A percentile compares a stretch with the other conserved stretches of the same genome.
Conservation (phyloP, 2,329 filamentous ascomycete genomes). For the Aspergillus pseudonomiae region DNA sequence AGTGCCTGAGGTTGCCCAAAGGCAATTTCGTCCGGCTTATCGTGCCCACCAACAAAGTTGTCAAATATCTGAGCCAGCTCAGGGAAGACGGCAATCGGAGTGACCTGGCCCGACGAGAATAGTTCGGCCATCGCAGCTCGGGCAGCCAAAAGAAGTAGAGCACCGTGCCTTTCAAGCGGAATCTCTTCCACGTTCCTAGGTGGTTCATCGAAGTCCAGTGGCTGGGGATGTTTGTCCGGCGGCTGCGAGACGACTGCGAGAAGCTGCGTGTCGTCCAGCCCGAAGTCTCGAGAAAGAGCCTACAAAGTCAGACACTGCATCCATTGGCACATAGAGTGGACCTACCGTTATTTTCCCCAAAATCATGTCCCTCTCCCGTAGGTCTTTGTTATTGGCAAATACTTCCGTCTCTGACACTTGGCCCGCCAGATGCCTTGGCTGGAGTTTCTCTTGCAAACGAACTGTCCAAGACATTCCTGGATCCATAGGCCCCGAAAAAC, state of each 20-base stretch:
- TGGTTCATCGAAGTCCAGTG: slow-evolving; percentile 57
- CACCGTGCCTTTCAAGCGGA: slow-evolving; percentile 58
- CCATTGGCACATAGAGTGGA: neutral
- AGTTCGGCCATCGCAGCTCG: slow-evolving; percentile 53
- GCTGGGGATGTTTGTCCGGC: slow-evolving; percentile 43
- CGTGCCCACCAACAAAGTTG: slow-evolving; percentile 53
- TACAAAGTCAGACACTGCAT: slow-evolving; percentile 22
- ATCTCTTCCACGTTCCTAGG: slow-evolving; percentile 57
- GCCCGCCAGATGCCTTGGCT: slow-evolving; percentile 55
- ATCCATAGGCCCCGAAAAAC: slow-evolving; percentile 37
- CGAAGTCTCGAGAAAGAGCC: slow-evolving; percentile 59
- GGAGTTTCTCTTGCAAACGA: slow-evolving; percentile 60
- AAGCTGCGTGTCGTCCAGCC: slow-evolving; percentile 52
- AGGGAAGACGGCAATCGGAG: slow-evolving; percentile 54
- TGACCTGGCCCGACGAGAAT: slow-evolving; percentile 47
- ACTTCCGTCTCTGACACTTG: slow-evolving; percentile 53
- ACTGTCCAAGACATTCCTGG: slow-evolving; percentile 49
- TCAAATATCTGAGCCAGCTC: slow-evolving; percentile 54
- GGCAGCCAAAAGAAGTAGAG: slow-evolving; percentile 58
- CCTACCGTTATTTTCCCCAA: slow-evolving; percentile 59
- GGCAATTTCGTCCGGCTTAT: slow-evolving; percentile 38
- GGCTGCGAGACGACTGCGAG: slow-evolving; percentile 47
- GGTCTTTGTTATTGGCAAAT: slow-evolving; percentile 52
- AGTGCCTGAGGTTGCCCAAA: slow-evolving; percentile 56
- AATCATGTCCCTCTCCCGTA: slow-evolving; percentile 58